Percentiles rank a stretch among this genome's conserved stretches.
Conservation (phyloP, 2,329 filamentous ascomycete species). For the Ophiostoma populinum region DNA sequence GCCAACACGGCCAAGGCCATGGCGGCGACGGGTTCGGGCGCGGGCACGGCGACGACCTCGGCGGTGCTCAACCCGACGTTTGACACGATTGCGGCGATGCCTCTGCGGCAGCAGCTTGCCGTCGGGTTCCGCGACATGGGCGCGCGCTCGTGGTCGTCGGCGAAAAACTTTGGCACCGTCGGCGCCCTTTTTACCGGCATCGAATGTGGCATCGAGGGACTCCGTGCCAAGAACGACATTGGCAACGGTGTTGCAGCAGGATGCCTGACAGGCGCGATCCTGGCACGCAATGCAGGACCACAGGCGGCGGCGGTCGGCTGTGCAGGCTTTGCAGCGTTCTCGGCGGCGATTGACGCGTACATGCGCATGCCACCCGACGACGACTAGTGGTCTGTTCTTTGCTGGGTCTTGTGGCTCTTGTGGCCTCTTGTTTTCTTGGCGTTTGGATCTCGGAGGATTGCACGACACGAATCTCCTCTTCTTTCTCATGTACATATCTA, state of each 20-base stretch:
- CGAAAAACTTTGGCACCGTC: constrained; percentile 90
- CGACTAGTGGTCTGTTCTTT: constrained; percentile 21
- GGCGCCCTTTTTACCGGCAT: constrained; percentile 83
- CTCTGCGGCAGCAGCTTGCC: constrained; percentile 67
- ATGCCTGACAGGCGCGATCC: constrained; percentile 75
- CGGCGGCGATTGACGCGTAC: constrained; percentile 78
- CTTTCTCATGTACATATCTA: background rate
- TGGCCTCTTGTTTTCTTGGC: background rate
- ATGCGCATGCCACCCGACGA: constrained; percentile 59
- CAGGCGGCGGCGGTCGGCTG: constrained; percentile 79
- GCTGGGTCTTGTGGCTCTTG: background rate
- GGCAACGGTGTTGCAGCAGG: constrained; percentile 75
- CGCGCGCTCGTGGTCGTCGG: constrained; percentile 58
- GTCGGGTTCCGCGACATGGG: constrained; percentile 94
- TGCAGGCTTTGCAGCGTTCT: constrained; percentile 85
- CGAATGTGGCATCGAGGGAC: constrained; percentile 88
- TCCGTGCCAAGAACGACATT: constrained; percentile 85
- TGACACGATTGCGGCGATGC: constrained; percentile 40
- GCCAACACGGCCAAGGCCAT: background rate
- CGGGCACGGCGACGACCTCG: constrained; percentile 11
- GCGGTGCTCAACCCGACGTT: constrained; percentile 11
- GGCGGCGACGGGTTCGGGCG: background rate
- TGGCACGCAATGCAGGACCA: constrained; percentile 75
- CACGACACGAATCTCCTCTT: background rate
- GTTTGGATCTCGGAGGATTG: no score